Conservation (phyloP, 2,329 filamentous ascomycete genomes). For the Claviceps pusilla region DNA sequence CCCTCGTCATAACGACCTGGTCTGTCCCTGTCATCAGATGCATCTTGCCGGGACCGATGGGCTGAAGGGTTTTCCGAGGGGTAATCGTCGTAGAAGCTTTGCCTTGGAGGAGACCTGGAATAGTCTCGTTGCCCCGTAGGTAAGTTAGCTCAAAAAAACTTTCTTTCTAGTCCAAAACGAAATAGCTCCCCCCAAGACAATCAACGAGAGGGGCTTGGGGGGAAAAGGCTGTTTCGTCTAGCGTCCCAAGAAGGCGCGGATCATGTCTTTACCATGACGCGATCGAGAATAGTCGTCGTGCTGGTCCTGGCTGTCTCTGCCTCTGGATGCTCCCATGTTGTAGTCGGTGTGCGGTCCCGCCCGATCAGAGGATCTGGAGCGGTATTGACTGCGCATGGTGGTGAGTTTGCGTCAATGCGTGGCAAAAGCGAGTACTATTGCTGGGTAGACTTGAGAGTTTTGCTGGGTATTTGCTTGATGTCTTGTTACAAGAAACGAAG, state of each 20-base stretch:
- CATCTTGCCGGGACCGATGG: constrained; percentile 13
- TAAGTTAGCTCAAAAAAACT: constrained; percentile 27
- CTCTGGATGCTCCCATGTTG: constrained; percentile 6
- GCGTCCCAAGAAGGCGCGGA: constrained; percentile 17
- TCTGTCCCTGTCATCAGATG: constrained; percentile 12
- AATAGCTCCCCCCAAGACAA: not conserved
- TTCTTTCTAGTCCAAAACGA: constrained; percentile 7
- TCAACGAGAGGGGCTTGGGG: not conserved
- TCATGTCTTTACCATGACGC: constrained; percentile 35
- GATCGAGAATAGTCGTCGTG: constrained; percentile 29
- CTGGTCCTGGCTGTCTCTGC: constrained; percentile 10
- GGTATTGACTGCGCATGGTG: constrained; percentile 31
- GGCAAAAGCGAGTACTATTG: not conserved
- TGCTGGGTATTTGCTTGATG: too few species aligned
- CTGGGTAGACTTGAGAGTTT: not conserved
- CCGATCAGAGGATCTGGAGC: constrained; percentile 17
- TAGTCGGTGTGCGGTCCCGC: constrained; percentile 8
- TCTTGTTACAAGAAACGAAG: not conserved
- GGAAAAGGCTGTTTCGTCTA: constrained; percentile 4
- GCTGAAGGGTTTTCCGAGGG: constrained; percentile 9
- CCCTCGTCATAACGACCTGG: constrained; percentile 14
- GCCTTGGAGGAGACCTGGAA: constrained; percentile 28
- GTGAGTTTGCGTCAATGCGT: not conserved
- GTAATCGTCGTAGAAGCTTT: constrained; percentile 22
- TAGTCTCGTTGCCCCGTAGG: constrained; percentile 27